Base-by-base conservation (phyloP, 208 protist genomes). In the Angomonas deanei region DNA sequence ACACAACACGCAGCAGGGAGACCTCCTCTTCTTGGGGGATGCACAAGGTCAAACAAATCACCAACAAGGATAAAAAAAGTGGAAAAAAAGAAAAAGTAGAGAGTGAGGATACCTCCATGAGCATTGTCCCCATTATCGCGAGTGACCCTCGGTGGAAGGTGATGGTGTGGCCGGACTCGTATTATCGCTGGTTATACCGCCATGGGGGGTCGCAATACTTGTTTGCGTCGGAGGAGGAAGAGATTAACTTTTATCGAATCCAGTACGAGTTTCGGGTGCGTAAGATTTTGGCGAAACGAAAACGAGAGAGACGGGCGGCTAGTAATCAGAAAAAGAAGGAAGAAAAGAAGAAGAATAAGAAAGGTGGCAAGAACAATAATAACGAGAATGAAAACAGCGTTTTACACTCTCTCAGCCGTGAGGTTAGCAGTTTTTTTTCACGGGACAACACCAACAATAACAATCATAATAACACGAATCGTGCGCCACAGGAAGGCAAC, bases 131-230 rank as follows among this genome's bases (percentile, higher is more conserved):
- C 3, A 70, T 93, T 33, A 59, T 78, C 48, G 71, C 91, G 15
- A 74, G 64, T 11, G 82, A 94, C 57, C 53, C 70, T n/a, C 76
- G 84, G 6, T 96, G 91, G 88, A 89, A 88, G 74, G 55, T 66
- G 39, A 87, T 93, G 72, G 78, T 92, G 54, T 96, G 91, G 91
- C 86, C 83, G 1, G 74, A 92, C 62, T 66, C 68, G 57, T 96
- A 88, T 86, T 89, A 93, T 54, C 73, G 72, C 33, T 96, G 88
- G 86, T 64, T 96, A 31, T 66, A 68, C 27, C 78, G 79, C 13
- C 91, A 94, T 62, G 91, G 91, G 32, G 86, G 88, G n/a, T 90
- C 85, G 24, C 87, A 92, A 75, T 96, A 96, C 72, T 84, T 96
- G 74, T 96, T 96, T 61, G 48, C 59, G 48, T 84, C 67, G 5